Conservation (phyloP, 2,329 filamentous ascomycete genomes). For the Grosmannia huntii region DNA sequence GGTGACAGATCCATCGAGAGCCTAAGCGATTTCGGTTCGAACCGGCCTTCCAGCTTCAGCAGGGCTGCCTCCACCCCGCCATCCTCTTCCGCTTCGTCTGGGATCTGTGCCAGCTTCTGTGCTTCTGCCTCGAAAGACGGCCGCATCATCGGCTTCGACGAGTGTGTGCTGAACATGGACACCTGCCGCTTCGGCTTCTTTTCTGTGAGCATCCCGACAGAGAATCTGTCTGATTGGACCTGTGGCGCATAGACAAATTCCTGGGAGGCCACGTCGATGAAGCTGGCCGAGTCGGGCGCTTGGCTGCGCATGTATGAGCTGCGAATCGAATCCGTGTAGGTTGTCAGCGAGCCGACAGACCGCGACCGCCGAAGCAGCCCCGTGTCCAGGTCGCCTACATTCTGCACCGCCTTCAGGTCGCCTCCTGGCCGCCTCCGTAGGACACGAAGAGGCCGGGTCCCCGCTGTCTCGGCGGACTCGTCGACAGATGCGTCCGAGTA, state of each 20-base stretch:
- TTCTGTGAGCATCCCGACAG: conserved; percentile 45
- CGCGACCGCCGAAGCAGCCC: conserved; percentile 36
- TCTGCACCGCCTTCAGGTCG: conserved; percentile 55
- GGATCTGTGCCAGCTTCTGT: conserved; percentile 73
- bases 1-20: background rate
- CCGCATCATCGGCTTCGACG: conserved; percentile 49
- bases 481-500: conserved; percentile 38
- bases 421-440: conserved; percentile 64
- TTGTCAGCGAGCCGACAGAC: conserved; percentile 46
- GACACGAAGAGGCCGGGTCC: conserved; percentile 44
- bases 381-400: conserved; percentile 47
- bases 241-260: conserved; percentile 23
- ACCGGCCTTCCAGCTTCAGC: conserved; percentile 82
- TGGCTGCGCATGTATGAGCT: conserved; percentile 41
- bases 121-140: conserved; percentile 83
- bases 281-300: conserved; percentile 25
- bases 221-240: conserved; percentile 32
- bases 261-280: conserved; percentile 28
- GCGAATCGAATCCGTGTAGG: conserved; percentile 46
- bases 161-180: conserved; percentile 48
- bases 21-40: conserved; percentile 36
- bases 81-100: conserved; percentile 66
- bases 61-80: conserved; percentile 88
- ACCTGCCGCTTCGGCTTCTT: conserved; percentile 30
- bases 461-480: conserved; percentile 29